phyloP scores from a whole-genome alignment of 2,329 filamentous ascomycete genomes.

The Fusarium sp. region DNA sequence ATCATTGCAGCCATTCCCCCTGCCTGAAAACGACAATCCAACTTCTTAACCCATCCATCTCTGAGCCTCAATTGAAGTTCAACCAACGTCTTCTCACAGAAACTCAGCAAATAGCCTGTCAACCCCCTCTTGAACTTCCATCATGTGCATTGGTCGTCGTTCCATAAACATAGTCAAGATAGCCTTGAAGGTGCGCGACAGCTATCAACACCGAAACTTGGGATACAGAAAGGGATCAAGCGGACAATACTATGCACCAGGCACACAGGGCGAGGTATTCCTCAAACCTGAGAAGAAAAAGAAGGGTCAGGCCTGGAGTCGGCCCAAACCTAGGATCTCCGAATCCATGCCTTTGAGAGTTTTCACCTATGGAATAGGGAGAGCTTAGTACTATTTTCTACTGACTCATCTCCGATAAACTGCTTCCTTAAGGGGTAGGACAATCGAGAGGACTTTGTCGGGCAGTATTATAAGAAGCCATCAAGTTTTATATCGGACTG shows the following conservation, averaged over 20 bases:
- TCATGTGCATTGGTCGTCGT: background rate
- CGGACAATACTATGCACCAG: accelerated
- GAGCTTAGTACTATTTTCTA: too few relatives aligned
- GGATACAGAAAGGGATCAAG: background rate
- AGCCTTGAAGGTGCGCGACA: background rate
- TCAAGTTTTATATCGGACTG: too few relatives aligned
- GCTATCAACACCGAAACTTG: too few relatives aligned
- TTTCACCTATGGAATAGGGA: background rate
- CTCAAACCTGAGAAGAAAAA: background rate
- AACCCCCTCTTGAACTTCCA: background rate
- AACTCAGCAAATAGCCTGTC: accelerated
- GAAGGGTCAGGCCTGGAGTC: background rate
- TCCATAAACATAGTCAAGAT: background rate
- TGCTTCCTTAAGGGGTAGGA: too few relatives aligned
- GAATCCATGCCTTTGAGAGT: too few relatives aligned
- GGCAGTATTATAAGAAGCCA: too few relatives aligned
- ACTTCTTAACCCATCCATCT: background rate
- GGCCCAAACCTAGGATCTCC: background rate
- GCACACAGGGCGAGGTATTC: background rate
- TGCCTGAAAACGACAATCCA: background rate
- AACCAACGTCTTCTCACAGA: background rate
- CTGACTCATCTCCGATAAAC: too few relatives aligned
- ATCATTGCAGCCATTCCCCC: accelerated
- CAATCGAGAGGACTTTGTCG: too few relatives aligned
- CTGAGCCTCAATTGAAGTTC: background rate